Percentiles rank a stretch among this genome's conserved stretches.
Evolutionary conservation across 2,329 filamentous ascomycete species (phyloP).

Genomic region (Neurospora sp.): DNA sequence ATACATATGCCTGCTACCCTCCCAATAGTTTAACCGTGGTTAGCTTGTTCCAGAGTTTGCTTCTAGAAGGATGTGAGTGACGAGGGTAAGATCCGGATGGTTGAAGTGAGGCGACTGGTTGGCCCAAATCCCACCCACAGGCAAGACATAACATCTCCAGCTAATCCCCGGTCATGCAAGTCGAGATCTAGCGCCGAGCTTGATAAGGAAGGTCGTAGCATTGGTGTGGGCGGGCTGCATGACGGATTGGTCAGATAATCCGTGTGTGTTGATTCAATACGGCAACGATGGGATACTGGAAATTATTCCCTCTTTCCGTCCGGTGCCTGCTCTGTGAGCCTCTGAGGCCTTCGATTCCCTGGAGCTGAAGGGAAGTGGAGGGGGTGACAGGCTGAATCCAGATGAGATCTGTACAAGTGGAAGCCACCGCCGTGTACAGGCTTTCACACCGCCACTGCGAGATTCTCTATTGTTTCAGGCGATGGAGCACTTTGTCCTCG

Average conservation of each 20-base stretch:
- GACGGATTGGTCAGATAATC: not conserved
- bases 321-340: not conserved
- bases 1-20: not conserved
- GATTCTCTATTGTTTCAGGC: not conserved
- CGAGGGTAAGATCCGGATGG: not conserved
- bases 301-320: not conserved
- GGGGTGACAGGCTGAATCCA: not conserved
- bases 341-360: not conserved
- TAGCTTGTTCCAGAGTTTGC: not conserved
- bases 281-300: not conserved
- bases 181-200: not conserved
- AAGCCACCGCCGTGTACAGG: not conserved
- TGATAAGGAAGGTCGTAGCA: not conserved
- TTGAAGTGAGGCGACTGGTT: not conserved
- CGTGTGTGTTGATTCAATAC: not conserved
- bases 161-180: not conserved
- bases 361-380: not conserved
- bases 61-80: not conserved
- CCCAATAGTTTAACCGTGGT: not conserved
- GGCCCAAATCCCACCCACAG: not conserved
- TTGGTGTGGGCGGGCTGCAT: not conserved
- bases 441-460: not conserved
- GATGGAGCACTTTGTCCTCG: not conserved
- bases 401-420: not conserved
- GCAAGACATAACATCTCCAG: not conserved